Evolutionary conservation across 306 rosid genomes (phyloP).

Genomic region (Acacia acuminata): DNA sequence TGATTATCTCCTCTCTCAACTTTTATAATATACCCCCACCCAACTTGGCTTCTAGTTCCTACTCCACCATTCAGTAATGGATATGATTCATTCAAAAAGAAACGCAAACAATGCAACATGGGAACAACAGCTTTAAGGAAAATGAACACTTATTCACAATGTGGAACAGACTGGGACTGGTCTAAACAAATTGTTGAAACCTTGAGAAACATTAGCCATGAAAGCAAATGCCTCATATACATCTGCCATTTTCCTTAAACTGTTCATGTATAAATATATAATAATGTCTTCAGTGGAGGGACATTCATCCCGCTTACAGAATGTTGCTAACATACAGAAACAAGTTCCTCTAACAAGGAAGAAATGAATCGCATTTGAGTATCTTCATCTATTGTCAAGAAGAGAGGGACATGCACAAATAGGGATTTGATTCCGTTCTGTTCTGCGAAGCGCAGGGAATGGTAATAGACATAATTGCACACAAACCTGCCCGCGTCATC

Average conservation of each 20-base stretch:
- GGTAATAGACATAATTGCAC: slow-evolving; percentile 97
- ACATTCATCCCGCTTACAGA: slow-evolving; percentile 34
- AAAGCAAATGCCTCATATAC: slow-evolving; percentile 11
- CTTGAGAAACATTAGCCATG: slow-evolving; percentile 12
- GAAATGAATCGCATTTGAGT: slow-evolving; percentile 93
- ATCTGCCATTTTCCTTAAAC: slow-evolving; percentile 1
- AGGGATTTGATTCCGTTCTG: slow-evolving; percentile 72
- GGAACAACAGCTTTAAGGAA: background rate
- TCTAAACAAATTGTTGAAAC: slow-evolving; percentile 3
- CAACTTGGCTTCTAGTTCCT: background rate
- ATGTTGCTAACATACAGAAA: slow-evolving; percentile 50
- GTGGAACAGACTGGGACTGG: background rate
- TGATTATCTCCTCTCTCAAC: background rate
- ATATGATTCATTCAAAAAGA: background rate
- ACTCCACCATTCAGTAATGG: background rate
- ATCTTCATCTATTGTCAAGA: slow-evolving; percentile 73
- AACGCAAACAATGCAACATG: background rate
- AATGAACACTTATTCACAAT: slow-evolving; percentile 4
- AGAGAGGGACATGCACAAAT: slow-evolving; percentile 91
- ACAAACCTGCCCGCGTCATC: slow-evolving; percentile 97
- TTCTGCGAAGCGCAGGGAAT: slow-evolving; percentile 85
- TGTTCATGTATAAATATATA: slow-evolving; percentile 10
- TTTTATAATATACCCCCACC: background rate
- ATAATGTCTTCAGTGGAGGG: slow-evolving; percentile 4
- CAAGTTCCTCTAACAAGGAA: slow-evolving; percentile 82